Base-by-base conservation (phyloP, 148 eudicot genomes). In the Oxyria digyna region DNA sequence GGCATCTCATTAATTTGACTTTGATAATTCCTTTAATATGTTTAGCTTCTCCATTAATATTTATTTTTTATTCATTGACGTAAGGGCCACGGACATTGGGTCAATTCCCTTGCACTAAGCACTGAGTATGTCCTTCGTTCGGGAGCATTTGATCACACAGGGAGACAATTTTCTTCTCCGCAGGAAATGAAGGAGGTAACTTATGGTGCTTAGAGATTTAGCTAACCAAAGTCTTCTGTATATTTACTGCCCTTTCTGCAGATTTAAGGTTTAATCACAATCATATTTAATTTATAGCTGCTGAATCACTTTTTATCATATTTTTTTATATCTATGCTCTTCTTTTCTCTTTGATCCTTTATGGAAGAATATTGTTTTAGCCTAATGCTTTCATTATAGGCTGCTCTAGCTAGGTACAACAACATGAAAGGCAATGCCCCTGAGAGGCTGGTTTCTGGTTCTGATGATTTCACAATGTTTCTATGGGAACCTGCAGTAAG, bases 41-140 rank as follows among this genome's bases (percentile, higher is more conserved):
- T 65, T 65, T 65, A 65, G 68, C 14, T 35, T 50, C 42, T 29
- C n/a, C n/a, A n/a, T n/a, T n/a, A 72, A 33, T 5, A 45, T 27
- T 38, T 3, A 31, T 6, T 71, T 67, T 64, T 48, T 33, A 29
- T 33, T 7, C 64, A 18, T 69, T 76, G 52, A 71, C 69, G 42
- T 21, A 68, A 92, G 97, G 97, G 97, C 40, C 97, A 92, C 71
- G 96, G 93, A 8, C 97, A 91, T 82, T 92, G 97, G 97, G 91
- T 92, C 32, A 92, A 92, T 79, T 85, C 96, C 41, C 77, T 92
- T 77, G 97, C 97, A 84, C 77, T 92, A 77, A 92, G 97, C 80
- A 92, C 98, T 33, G 98, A 93, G 72, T 93, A 93, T 75, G 95
- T 89, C 72, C 91, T 93, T 69, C 84, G 98, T 29, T 89, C 95